phyloP scores from a whole-genome alignment of 345 rosid species.

The Hibiscus trionum region DNA sequence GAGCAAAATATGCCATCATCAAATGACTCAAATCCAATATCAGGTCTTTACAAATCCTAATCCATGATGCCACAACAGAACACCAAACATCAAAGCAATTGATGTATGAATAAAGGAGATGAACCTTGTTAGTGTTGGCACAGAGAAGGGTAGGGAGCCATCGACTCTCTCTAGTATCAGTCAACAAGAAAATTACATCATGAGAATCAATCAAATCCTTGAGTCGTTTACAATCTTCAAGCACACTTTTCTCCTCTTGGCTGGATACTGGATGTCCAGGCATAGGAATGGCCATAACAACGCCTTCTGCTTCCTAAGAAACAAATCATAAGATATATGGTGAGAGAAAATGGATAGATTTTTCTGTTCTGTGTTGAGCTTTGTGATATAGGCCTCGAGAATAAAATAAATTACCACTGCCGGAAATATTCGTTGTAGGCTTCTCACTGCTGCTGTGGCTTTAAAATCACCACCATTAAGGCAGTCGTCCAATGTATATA shows the following conservation, averaged over 20 bases:
- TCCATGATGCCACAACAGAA: neutral
- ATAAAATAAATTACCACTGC: conserved; percentile 57
- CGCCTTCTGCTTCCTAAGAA: conserved; percentile 62
- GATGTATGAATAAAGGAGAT: conserved; percentile 1
- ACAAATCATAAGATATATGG: neutral
- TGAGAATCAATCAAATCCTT: conserved; percentile 64
- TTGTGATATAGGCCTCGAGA: neutral
- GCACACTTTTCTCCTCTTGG: conserved; percentile 66
- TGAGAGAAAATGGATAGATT: neutral
- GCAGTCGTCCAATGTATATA: conserved; percentile 84
- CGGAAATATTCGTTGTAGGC: conserved; percentile 78
- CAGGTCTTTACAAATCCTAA: neutral
- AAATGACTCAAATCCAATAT: neutral
- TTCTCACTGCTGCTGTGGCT: conserved; percentile 76
- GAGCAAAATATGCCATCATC: neutral
- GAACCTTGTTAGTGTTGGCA: conserved; percentile 78
- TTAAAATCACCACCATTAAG: conserved; percentile 76
- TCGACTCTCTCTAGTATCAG: conserved; percentile 97
- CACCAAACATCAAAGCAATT: neutral
- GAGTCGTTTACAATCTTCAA: conserved; percentile 63
- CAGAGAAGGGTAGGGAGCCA: conserved; percentile 91
- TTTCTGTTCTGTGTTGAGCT: neutral
- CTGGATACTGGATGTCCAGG: conserved; percentile 20
- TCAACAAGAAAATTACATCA: conserved; percentile 83
- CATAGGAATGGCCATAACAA: conserved; percentile 42